Base-by-base conservation (phyloP, 352 stramenopile genomes). In the Thalassiosira livingstoniorum region DNA sequence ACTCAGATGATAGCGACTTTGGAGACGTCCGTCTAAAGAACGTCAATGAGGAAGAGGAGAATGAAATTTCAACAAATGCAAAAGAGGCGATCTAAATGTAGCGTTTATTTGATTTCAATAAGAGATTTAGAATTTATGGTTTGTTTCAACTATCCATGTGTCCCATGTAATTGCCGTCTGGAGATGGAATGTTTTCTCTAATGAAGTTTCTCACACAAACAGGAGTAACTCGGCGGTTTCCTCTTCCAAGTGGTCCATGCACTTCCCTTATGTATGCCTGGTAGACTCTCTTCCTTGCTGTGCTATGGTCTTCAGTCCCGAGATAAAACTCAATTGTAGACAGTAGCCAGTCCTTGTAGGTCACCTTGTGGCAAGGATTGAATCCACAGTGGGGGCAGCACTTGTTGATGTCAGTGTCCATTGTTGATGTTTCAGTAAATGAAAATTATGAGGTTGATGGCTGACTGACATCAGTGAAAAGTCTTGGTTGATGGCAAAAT, bases 91-190 rank as follows among this genome's bases (percentile, higher is more conserved):
- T 51, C 18, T 51, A 51, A 51, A 51, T 51, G 18, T 51, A 18
- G 10, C 18, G 42, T 51, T 10, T 51, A 51, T 18, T 18, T 51
- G 10, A 18, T 51, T 18, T 10, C 10, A 51, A 51, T 51, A 51
- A 18, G 18, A 51, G 18, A 10, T 18, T 51, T 18, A 51, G 10
- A 18, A 51, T 51, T 10, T 51, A 18, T 51, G 10, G 42, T 18
- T 51, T 10, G 10, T 51, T 51, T 58, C 47, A 58, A 58, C 4
- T 23, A 45, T 42, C 55, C 35, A 43, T 70, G 60, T 78, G 69
- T 2, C 69, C 69, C 57, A 70, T 78, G 69, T 70, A 78, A 2
- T 61, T 2, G 27, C 69, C 69, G 15, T 61, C 11, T 23, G 69
- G 60, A n/a, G 70, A 54, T 13, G 69, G 69, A 35, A 63, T 61